Evolutionary conservation across 352 stramenopile species (phyloP).

Genomic region (Globisporangium rhizosaccharum): DNA sequence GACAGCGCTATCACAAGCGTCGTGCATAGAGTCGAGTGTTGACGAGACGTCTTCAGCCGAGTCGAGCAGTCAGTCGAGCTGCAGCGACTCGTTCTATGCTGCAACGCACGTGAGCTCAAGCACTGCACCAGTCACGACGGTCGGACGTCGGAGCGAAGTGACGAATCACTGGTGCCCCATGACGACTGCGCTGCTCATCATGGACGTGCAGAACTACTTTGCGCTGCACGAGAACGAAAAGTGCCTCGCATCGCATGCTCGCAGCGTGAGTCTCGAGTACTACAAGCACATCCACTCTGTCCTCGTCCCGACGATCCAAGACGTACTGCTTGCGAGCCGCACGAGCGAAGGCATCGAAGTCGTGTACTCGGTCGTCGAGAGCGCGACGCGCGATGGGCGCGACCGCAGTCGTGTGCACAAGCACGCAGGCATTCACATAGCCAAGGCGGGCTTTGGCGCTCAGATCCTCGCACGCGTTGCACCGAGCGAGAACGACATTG

Average conservation of each 20-base stretch:
- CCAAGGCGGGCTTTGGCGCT: conserved; percentile 61
- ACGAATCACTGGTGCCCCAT: conserved; percentile 51
- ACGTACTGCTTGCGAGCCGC: conserved; percentile 49
- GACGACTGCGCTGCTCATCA: conserved; percentile 55
- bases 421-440: conserved; percentile 71
- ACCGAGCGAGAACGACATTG: conserved; percentile 68
- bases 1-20: neutral
- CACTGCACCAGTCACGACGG: neutral
- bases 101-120: conserved; percentile 12
- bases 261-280: conserved; percentile 18
- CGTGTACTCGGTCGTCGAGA: conserved; percentile 89
- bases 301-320: conserved; percentile 52
- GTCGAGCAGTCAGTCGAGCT: conserved; percentile 5
- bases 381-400: conserved; percentile 73
- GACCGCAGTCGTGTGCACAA: conserved; percentile 87
- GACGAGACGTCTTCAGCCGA: conserved; percentile 5
- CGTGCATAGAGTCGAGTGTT: neutral
- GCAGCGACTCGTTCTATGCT: conserved; percentile 1
- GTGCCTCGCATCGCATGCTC: conserved; percentile 11
- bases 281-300: conserved; percentile 49
- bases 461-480: conserved; percentile 50
- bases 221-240: conserved; percentile 24
- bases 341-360: conserved; percentile 65
- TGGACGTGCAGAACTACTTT: conserved; percentile 77
- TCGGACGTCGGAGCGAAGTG: conserved; percentile 13